Evolutionary conservation across 2,329 filamentous ascomycete species (phyloP), one percentile per base, ranked within the genome.

Genomic region (Basipetospora sp.): DNA sequence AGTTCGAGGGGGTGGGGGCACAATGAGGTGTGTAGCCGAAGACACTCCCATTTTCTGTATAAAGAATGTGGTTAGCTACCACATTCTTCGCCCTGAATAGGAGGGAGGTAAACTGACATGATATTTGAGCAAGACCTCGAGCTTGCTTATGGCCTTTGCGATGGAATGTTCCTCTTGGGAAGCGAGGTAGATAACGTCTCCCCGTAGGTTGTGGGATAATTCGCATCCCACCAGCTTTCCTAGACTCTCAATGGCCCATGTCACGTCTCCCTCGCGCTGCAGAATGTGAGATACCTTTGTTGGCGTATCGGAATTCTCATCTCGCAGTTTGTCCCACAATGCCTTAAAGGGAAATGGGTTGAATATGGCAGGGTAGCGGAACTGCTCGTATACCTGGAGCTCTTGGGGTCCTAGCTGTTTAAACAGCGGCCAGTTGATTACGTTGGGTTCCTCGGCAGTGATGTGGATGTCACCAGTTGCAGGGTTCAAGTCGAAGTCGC

Each of bases 131-230:
- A 50, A 41, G 3, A 42, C 43, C 13, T 49, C 42, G 3, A 56
- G 45, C 10, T 47, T 51, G 14, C 20, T 32, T 5, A 43, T 35
- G 4, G 44, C 42, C 4, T 42, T 37, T 4, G 43, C 16, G 11
- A 55, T 9, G 6, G 31, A 28, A 5, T 38, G 20, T 13, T 16
- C 10, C 5, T 37, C 10, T 4, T 42, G 22, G 3, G 48, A 48
- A 3, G 49, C 53, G 8, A 57, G 43, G 11, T 57, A 57, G 3
- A 56, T 8, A 8, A 51, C 16, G 8, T 48, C 46, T 1, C 45
- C 45, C 14, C 22, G 42, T 14, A 54, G 30, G n/a, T 56, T 56
- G 41, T 50, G 18, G 1, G 53, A 48, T 5, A 56, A 38, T 8
- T 44, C 19, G 31, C 53, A 55, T 0, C 41, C 34, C 1, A 39